These are phyloP conservation scores for Cryoendolithus antarcticus DNA, from an alignment of 2,329 filamentous ascomycete species.

Conservation along the genomic window DNA sequence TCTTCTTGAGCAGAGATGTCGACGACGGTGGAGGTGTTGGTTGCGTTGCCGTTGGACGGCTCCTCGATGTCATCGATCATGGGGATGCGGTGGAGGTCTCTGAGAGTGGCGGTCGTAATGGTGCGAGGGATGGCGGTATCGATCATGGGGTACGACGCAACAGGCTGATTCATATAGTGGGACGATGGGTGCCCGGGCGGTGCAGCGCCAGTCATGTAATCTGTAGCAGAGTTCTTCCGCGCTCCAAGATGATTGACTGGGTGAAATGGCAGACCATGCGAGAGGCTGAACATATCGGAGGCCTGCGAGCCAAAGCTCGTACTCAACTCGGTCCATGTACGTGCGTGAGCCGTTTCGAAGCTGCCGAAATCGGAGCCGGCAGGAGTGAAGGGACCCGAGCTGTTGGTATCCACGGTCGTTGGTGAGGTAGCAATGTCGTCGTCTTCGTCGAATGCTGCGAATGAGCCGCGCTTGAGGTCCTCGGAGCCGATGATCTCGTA, in stretches of 20 bases:
- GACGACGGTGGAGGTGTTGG: background rate
- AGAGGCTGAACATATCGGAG: background rate
- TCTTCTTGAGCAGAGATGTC: background rate
- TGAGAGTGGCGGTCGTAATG: no score
- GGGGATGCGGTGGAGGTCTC: no score
- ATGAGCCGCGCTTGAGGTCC: slow-evolving; percentile 1
- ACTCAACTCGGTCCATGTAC: background rate
- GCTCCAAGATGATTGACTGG: no score
- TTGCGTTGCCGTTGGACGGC: background rate
- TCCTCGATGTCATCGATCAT: no score
- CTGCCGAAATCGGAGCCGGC: background rate
- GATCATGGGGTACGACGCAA: no score
- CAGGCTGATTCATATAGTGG: no score
- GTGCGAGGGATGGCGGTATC: no score
- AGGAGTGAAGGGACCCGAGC: slow-evolving; percentile 3
- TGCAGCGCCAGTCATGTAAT: no score
- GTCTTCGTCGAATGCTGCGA: background rate
- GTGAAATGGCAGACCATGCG: no score
- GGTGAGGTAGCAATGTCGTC: slow-evolving; percentile 2
- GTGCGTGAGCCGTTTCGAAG: background rate
- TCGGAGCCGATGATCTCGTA: background rate
- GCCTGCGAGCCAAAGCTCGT: slow-evolving; percentile 1
- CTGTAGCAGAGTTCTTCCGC: no score
- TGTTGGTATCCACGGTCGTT: background rate
- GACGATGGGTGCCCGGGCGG: no score